A percentile compares a stretch with the other conserved stretches of the same genome.
phyloP scores from a whole-genome alignment of 371 early-diverging fungal species.

The Mucor mucedo region DNA sequence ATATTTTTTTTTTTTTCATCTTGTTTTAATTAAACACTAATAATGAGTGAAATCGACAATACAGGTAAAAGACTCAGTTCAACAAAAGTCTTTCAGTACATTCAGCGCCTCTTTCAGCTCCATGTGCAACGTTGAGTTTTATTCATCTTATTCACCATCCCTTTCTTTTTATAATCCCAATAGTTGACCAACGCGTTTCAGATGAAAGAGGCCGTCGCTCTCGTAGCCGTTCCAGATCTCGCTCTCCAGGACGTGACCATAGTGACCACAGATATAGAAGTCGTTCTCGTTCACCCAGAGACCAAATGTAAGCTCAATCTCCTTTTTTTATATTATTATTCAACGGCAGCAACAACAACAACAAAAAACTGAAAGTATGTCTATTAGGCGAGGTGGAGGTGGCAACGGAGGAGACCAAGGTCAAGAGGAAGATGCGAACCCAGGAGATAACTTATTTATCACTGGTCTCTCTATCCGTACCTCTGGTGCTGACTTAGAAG shows the following conservation, averaged over 20 bases:
- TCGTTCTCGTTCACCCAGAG: conserved; percentile 50
- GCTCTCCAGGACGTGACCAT: conserved; percentile 51
- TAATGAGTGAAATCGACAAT: conserved; percentile 34
- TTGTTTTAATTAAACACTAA: conserved; percentile 7
- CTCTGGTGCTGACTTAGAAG: conserved; percentile 69
- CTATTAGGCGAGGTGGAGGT: neutral
- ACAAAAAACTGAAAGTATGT: neutral
- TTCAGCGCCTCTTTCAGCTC: too few species aligned
- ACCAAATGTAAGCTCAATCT: conserved; percentile 32
- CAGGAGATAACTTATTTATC: conserved; percentile 82
- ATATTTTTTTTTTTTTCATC: conserved; percentile 8
- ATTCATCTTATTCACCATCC: neutral
- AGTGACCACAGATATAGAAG: conserved; percentile 55
- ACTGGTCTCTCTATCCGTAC: conserved; percentile 71
- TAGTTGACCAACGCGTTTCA: conserved; percentile 44
- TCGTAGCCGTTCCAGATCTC: conserved; percentile 52
- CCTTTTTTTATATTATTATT: neutral
- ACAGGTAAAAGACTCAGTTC: conserved; percentile 21
- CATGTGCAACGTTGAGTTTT: neutral
- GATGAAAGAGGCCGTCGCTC: conserved; percentile 54
- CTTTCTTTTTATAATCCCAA: neutral
- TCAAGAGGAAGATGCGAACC: conserved; percentile 58
- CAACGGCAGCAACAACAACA: neutral
- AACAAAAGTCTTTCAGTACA: too few species aligned
- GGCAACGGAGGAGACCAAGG: neutral